These are phyloP conservation scores for Debaryomycetaceae sp. DNA, from an alignment of 1,139 yeast species.

Conservation along the genomic window DNA sequence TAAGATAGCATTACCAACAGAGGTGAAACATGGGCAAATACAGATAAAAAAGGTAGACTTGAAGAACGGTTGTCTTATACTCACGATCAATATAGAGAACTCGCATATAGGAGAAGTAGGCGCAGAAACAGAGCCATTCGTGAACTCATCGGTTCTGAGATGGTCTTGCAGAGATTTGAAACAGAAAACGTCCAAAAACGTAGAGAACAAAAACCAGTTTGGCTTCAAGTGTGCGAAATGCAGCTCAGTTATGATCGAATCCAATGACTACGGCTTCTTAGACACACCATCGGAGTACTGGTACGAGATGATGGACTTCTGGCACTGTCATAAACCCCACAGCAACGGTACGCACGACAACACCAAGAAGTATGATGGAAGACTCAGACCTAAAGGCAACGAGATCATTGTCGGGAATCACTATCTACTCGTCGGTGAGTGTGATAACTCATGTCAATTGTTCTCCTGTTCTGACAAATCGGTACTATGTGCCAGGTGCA, in stretches of 20 bases:
- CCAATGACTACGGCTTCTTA: constrained; percentile 31
- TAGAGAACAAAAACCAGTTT: constrained; percentile 23
- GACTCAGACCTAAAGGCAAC: constrained; percentile 42
- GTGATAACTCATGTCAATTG: neutral
- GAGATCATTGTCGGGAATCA: constrained; percentile 56
- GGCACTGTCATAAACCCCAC: constrained; percentile 96
- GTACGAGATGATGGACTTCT: constrained; percentile 94
- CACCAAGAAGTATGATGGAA: constrained; percentile 27
- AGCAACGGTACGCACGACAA: constrained; percentile 15
- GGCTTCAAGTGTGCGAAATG: constrained; percentile 36
- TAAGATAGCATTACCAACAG: constrained; percentile 4
- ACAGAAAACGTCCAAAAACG: constrained; percentile 25
- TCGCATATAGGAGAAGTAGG: neutral
- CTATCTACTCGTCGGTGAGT: constrained; percentile 46
- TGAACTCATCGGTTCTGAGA: constrained; percentile 15
- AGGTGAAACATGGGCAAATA: constrained; percentile 1
- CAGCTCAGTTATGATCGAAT: constrained; percentile 20
- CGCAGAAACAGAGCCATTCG: constrained; percentile 15
- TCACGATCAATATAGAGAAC: constrained; percentile 2
- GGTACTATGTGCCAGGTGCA: constrained; percentile 30
- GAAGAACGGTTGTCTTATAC: constrained; percentile 1
- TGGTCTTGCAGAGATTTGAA: constrained; percentile 43
- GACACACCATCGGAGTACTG: constrained; percentile 91
- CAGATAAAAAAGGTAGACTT: constrained; percentile 3
- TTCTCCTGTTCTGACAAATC: constrained; percentile 1